These are phyloP conservation scores for Raddia guianensis DNA, from an alignment of 176 grass and related monocot genomes.

Conservation along the genomic window DNA sequence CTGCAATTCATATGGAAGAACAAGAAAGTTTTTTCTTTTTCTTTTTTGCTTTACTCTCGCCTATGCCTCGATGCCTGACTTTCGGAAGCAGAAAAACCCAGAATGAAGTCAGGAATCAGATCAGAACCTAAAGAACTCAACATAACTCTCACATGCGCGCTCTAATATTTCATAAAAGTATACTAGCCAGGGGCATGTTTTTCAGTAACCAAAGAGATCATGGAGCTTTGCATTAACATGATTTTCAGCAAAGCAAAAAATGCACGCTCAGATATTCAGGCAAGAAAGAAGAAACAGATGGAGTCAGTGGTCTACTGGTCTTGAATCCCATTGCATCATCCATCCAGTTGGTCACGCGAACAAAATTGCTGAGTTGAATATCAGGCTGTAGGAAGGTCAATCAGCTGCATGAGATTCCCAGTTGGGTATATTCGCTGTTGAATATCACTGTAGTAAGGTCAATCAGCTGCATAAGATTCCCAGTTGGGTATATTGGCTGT, in stretches of 20 bases:
- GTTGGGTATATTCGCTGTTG: conserved; percentile 60
- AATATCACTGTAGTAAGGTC: conserved; percentile 6
- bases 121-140: neutral
- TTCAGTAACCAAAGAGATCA: neutral
- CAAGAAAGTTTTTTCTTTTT: neutral
- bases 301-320: neutral
- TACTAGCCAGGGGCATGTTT: neutral
- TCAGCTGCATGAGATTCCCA: conserved; percentile 60
- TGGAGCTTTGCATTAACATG: neutral
- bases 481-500: conserved; percentile 72
- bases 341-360: neutral
- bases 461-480: conserved; percentile 52
- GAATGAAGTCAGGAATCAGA: neutral
- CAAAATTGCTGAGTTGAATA: neutral
- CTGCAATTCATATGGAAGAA: neutral
- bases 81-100: conserved; percentile 20
- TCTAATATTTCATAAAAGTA: neutral
- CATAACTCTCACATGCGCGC: neutral
- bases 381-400: conserved; percentile 17
- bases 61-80: neutral
- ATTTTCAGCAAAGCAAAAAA: neutral
- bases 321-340: neutral
- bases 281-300: neutral
- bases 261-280: neutral
- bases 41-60: neutral